phyloP scores from a whole-genome alignment of 78 protist genomes.

The Cyanophora paradoxa region DNA sequence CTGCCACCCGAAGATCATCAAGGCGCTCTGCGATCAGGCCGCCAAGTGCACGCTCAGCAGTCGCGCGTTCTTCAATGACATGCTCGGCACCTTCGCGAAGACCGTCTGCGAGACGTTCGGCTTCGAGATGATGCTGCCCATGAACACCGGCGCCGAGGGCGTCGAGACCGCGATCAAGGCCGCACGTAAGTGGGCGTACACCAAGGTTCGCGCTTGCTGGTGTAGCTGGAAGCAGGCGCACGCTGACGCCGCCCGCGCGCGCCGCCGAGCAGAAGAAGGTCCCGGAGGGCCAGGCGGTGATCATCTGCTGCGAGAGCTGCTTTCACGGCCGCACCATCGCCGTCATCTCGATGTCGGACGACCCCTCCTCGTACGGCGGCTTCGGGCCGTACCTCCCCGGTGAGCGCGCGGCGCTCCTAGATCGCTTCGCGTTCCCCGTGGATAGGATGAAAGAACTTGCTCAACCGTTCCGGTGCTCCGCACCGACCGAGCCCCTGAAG shows the following conservation, averaged over 20 bases:
- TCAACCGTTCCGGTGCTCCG: no score
- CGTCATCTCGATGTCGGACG: conserved; percentile 74
- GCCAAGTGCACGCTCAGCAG: conserved; percentile 72
- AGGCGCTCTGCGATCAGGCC: conserved; percentile 76
- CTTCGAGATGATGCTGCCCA: conserved; percentile 89
- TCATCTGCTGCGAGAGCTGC: conserved; percentile 57
- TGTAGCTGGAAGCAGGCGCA: neutral
- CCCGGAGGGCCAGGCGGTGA: conserved; percentile 70
- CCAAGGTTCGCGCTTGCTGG: neutral
- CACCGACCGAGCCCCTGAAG: no score
- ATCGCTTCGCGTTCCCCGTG: no score
- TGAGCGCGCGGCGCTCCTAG: no score
- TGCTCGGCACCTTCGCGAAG: conserved; percentile 16
- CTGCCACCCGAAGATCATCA: conserved; percentile 81
- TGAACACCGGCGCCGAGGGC: conserved; percentile 95
- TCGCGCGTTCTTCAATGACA: conserved; percentile 93
- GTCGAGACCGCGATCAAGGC: conserved; percentile 93
- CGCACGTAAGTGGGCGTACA: conserved; percentile 90
- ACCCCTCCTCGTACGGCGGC: conserved; percentile 58
- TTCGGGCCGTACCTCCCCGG: conserved; percentile 76
- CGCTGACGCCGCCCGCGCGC: no score
- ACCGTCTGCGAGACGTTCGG: conserved; percentile 25
- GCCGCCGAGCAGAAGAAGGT: conserved; percentile 60
- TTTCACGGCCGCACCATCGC: conserved; percentile 95
- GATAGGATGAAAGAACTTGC: no score